phyloP scores from a whole-genome alignment of 163 green algal species.

The Chlamydomonas reinhardtii region DNA sequence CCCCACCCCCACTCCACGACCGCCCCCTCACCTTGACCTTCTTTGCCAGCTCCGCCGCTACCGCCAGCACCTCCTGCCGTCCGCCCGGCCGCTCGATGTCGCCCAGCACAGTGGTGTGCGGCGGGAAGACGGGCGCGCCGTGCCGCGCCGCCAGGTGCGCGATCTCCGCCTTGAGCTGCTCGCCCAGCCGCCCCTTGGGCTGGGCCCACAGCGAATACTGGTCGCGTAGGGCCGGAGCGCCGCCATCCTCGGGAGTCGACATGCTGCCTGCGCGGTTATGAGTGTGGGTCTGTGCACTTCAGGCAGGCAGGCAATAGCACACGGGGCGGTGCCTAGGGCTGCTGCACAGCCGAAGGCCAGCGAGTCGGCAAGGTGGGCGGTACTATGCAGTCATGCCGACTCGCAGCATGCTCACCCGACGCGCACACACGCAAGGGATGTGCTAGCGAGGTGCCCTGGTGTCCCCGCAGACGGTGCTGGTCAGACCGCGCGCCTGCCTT shows the following conservation, averaged over 20 bases:
- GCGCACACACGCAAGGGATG: too few species aligned
- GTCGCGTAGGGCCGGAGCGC: too few species aligned
- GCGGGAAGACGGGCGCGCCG: constrained; percentile 56
- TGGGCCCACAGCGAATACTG: constrained; percentile 25
- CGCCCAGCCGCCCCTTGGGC: neutral
- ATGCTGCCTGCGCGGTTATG: neutral
- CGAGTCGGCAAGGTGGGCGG: too few species aligned
- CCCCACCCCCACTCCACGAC: neutral
- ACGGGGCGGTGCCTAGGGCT: too few species aligned
- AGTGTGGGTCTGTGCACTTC: too few species aligned
- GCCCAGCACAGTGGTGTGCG: constrained; percentile 69
- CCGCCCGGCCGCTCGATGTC: constrained; percentile 52
- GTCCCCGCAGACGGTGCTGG: too few species aligned
- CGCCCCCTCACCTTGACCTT: constrained; percentile 48
- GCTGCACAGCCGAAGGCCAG: too few species aligned
- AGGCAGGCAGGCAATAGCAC: too few species aligned
- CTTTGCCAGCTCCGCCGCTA: constrained; percentile 39
- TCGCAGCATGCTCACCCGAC: too few species aligned
- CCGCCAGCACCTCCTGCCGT: constrained; percentile 27
- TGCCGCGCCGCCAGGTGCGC: constrained; percentile 24
- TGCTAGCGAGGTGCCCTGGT: too few species aligned
- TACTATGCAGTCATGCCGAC: too few species aligned
- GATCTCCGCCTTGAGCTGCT: constrained; percentile 52
- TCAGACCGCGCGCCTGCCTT: too few species aligned
- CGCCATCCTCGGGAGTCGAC: neutral